A percentile compares a stretch with the other conserved stretches of the same genome.
phyloP scores from a whole-genome alignment of 805 yeast species.

The Zygosaccharomyces lentus region DNA sequence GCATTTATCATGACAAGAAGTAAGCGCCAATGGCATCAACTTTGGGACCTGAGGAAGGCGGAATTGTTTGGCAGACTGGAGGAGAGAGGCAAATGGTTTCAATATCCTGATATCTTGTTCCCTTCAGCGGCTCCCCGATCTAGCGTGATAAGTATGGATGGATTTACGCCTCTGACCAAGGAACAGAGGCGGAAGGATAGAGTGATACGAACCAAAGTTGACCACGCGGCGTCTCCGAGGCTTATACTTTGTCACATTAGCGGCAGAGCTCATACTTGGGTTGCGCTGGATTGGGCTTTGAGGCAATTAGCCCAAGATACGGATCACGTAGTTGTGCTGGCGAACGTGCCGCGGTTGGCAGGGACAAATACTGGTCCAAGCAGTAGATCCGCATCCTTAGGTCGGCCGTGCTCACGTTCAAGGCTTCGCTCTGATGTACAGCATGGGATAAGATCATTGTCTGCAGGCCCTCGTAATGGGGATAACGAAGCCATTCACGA shows the following conservation, averaged over 20 bases:
- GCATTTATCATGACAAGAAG: conserved; percentile 31
- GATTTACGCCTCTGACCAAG: conserved; percentile 24
- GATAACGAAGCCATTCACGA: conserved; percentile 12
- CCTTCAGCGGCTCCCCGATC: conserved; percentile 7
- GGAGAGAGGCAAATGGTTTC: conserved; percentile 19
- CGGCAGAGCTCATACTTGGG: conserved; percentile 80
- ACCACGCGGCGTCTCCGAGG: conserved; percentile 36
- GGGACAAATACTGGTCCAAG: conserved; percentile 3
- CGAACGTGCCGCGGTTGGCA: conserved; percentile 35
- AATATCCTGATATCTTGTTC: conserved; percentile 23
- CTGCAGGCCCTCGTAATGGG: conserved; percentile 10
- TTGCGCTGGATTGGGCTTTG: conserved; percentile 68
- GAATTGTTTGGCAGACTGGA: conserved; percentile 19
- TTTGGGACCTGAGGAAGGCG: conserved; percentile 22
- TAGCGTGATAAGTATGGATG: conserved; percentile 16
- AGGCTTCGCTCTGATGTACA: conserved; percentile 2
- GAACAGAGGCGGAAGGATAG: conserved; percentile 23
- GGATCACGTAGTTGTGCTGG: conserved; percentile 60
- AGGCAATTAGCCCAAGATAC: conserved; percentile 54
- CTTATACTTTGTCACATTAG: conserved; percentile 59
- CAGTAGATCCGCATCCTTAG: conserved; percentile 11
- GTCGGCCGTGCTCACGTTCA: conserved; percentile 7
- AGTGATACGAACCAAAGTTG: conserved; percentile 21
- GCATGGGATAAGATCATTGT: conserved; percentile 8
- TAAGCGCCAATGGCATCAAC: conserved; percentile 20